phyloP scores from a whole-genome alignment of 2,329 filamentous ascomycete genomes.

The Sclerotinia borealis region DNA sequence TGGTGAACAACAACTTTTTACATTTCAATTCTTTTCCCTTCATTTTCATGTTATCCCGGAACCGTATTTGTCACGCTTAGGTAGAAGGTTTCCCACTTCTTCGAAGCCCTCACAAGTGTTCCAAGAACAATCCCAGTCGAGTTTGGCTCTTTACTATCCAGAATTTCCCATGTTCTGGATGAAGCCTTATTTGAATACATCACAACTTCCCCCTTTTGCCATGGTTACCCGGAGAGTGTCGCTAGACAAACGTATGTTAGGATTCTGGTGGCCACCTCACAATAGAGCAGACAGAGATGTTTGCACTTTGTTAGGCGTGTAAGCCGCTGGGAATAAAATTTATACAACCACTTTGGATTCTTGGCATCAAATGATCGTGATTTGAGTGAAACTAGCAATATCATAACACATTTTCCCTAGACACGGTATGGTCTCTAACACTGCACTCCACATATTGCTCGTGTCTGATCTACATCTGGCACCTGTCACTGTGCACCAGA shows the following conservation, averaged over 20 bases:
- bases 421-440: background rate
- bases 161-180: slow-evolving; percentile 3
- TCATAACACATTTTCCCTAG: background rate
- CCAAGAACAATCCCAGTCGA: slow-evolving; percentile 19
- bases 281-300: background rate
- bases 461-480: slow-evolving; percentile 2
- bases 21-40: background rate
- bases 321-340: background rate
- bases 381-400: background rate
- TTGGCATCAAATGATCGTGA: background rate
- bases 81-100: slow-evolving; percentile 25
- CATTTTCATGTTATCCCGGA: slow-evolving; percentile 9
- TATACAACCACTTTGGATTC: background rate
- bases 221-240: background rate
- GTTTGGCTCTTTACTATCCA: slow-evolving; percentile 2
- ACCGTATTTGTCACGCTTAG: slow-evolving; percentile 30
- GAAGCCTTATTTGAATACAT: slow-evolving; percentile 4
- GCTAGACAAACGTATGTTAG: background rate
- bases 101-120: slow-evolving; percentile 29
- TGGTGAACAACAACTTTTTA: background rate
- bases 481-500: background rate
- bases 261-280: background rate
- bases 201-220: background rate
- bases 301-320: too few species aligned
- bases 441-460: background rate